Evolutionary conservation across 1,284 basidiomycete species (phyloP), one percentile per base, ranked within the genome.

Genomic region (Thecaphora frezii): DNA sequence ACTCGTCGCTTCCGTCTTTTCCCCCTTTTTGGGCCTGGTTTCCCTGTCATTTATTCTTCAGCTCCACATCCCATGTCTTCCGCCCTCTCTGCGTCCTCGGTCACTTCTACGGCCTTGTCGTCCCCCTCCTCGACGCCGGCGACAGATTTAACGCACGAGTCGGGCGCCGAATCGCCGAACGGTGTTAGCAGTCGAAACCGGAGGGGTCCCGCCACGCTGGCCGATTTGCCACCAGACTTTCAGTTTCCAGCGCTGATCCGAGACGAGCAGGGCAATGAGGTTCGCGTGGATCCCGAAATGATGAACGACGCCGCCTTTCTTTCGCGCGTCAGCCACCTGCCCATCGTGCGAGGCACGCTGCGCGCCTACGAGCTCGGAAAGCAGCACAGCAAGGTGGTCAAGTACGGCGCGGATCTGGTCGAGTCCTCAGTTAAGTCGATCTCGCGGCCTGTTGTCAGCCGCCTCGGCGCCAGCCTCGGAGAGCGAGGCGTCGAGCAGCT

Each of bases 341-440:
- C 85, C 0, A 74, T 90, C 44, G 86, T 91, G 19, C 85, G 85
- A 59, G 85, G 85, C 13, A 88, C 88, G 0, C 73, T 90, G 36
- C 81, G 86, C 22, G 87, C 85, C 8, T 90, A 90, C 73, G 88
- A 89, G 74, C 84, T 87, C 42, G 86, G 86, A 45, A 90, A 90
- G 79, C 87, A 87, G 22, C 87, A 85, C 59, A 89, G 88, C 30
- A 82, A 87, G 43, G 87, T 90, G 26, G 88, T 91, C 71, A 89
- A 90, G 89, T 91, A 91, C 75, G 89, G 90, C 52, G 90, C 89
- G 21, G 88, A 88, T 76, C 88, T 92, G 82, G 86, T 93, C 81
- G 91, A 92, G 79, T 89, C 87, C 2, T 87, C 88, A 40, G 86
- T 93, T 50, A 89, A 88, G 78, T 84, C 87, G 26, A 87, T 93